Conservation (phyloP, 345 rosid species). For the Schrenkiella parvula region DNA sequence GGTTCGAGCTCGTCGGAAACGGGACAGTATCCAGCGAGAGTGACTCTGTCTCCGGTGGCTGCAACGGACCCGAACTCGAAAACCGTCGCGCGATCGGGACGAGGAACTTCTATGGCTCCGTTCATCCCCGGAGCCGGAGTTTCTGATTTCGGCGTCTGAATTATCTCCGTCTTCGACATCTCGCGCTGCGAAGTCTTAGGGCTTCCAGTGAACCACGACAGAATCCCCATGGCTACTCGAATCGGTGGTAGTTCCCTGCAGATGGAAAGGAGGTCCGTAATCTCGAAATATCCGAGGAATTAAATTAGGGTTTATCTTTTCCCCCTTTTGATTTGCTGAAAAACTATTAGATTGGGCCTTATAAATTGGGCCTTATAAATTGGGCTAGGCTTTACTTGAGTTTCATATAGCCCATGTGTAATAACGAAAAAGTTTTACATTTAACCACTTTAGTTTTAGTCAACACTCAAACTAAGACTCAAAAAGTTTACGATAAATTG, state of each 20-base stretch:
- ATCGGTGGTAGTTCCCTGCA: background rate
- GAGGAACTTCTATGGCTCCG: constrained; percentile 84
- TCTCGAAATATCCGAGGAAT: background rate
- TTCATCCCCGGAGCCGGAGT: constrained; percentile 58
- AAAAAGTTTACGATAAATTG: background rate
- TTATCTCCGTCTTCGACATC: constrained; percentile 25
- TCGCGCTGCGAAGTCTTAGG: constrained; percentile 39
- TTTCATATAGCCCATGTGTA: background rate
- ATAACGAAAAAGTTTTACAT: background rate
- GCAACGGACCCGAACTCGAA: constrained; percentile 90
- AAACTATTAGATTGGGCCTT: background rate
- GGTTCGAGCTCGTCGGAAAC: constrained; percentile 94
- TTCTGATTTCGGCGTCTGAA: constrained; percentile 15
- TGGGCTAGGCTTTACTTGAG: background rate
- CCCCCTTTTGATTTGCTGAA: constrained; percentile 5
- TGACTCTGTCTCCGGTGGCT: constrained; percentile 69
- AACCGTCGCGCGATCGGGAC: constrained; percentile 69
- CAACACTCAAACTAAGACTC: background rate
- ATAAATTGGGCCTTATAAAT: background rate
- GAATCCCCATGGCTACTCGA: constrained; percentile 58
- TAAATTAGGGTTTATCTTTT: constrained; percentile 28
- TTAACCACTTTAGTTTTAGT: background rate
- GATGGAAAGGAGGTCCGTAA: background rate
- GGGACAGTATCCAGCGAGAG: constrained; percentile 87
- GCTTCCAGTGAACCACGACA: constrained; percentile 75